These are phyloP conservation scores for Trichoderma afroharzianum DNA, from an alignment of 2,329 filamentous ascomycete species.

Conservation along the genomic window DNA sequence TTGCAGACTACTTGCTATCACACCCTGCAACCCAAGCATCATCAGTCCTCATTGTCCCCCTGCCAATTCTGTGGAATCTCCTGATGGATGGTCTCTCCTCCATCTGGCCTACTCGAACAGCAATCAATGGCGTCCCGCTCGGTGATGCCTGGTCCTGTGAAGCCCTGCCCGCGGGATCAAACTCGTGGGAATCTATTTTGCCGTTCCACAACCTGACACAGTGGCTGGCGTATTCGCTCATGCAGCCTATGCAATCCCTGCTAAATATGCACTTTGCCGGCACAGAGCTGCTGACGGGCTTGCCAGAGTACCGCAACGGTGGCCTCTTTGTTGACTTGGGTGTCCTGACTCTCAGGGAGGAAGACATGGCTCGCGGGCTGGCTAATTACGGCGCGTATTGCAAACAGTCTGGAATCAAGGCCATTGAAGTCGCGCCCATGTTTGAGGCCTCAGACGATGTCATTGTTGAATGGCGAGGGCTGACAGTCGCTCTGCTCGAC, in stretches of 20 bases:
- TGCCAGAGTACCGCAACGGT: conserved; percentile 91
- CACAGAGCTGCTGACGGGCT: conserved; percentile 75
- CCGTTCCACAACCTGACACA: conserved; percentile 94
- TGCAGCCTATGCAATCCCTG: conserved; percentile 82
- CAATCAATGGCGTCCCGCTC: conserved; percentile 79
- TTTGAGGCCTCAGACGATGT: conserved; percentile 59
- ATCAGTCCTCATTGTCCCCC: conserved; percentile 78
- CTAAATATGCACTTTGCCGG: conserved; percentile 79
- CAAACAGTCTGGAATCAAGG: conserved; percentile 64
- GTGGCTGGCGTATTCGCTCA: conserved; percentile 91
- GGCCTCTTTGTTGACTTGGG: conserved; percentile 84
- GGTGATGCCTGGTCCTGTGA: conserved; percentile 94
- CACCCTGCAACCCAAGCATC: conserved; percentile 87
- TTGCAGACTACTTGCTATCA: conserved; percentile 82
- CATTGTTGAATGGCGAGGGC: conserved; percentile 63
- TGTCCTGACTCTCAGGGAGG: conserved; percentile 69
- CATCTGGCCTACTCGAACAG: conserved; percentile 88
- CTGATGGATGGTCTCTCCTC: conserved; percentile 81
- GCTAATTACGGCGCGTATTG: conserved; percentile 62
- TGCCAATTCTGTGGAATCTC: conserved; percentile 86
- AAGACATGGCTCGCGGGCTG: conserved; percentile 67
- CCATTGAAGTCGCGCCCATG: conserved; percentile 52
- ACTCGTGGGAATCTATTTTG: conserved; percentile 71
- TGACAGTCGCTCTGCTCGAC: conserved; percentile 59
- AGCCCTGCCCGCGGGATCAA: conserved; percentile 64